A percentile compares a stretch with the other conserved stretches of the same genome.
Conservation (phyloP, 2,329 filamentous ascomycete species). For the Cadophora malorum region DNA sequence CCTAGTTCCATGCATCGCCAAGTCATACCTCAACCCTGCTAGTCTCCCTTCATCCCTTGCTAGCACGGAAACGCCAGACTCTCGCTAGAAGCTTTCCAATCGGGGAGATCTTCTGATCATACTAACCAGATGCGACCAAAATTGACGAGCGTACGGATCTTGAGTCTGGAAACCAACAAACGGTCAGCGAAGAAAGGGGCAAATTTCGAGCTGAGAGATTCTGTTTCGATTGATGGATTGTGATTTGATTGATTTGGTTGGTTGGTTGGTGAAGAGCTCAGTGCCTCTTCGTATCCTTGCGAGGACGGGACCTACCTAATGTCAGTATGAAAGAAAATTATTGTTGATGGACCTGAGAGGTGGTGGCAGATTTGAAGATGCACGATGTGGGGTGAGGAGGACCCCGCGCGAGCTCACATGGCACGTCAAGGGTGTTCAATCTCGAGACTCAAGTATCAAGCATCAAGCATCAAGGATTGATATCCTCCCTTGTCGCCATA, state of each 20-base stretch:
- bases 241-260: not conserved
- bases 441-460: not conserved
- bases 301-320: not conserved
- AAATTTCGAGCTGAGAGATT: not conserved
- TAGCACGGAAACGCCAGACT: constrained; percentile 21
- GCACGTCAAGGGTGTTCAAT: not conserved
- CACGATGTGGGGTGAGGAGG: not conserved
- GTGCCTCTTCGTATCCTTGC: too few relatives aligned
- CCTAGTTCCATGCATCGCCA: constrained; percentile 10
- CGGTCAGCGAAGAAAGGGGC: not conserved
- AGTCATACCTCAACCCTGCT: not conserved
- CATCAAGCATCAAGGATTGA: not conserved
- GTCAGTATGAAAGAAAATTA: not conserved
- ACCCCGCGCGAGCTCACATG: constrained; percentile 3
- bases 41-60: not conserved
- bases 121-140: constrained; percentile 42
- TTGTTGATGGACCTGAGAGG: too few relatives aligned
- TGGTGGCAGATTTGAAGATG: not conserved
- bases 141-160: constrained; percentile 34
- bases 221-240: not conserved
- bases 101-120: constrained; percentile 19
- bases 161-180: not conserved
- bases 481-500: not conserved
- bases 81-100: constrained; percentile 37
- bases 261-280: not conserved